Conservation (phyloP, 805 yeast species). For the Ogataea dorogensis region DNA sequence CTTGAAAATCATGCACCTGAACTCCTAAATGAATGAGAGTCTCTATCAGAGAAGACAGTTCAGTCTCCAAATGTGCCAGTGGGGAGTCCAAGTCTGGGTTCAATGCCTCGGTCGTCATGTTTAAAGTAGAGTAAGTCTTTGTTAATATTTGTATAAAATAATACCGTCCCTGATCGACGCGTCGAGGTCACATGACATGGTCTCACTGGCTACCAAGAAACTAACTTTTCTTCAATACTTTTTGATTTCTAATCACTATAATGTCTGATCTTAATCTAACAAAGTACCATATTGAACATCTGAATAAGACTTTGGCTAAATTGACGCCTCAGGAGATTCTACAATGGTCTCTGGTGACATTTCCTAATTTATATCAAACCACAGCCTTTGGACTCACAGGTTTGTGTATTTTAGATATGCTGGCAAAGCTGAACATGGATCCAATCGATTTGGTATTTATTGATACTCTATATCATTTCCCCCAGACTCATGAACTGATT, state of each 20-base stretch:
- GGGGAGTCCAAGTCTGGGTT: conserved; percentile 25
- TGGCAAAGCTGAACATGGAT: conserved; percentile 47
- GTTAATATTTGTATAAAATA: neutral
- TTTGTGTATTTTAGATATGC: conserved; percentile 79
- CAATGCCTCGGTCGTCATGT: conserved; percentile 34
- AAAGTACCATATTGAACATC: conserved; percentile 52
- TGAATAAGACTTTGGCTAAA: conserved; percentile 59
- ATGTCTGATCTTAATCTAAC: conserved; percentile 18
- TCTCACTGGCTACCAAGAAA: conserved; percentile 4
- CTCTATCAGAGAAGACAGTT: conserved; percentile 60
- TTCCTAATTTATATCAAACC: conserved; percentile 82
- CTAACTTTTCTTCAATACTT: neutral
- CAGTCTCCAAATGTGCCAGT: conserved; percentile 33
- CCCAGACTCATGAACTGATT: conserved; percentile 83
- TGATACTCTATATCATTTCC: conserved; percentile 91
- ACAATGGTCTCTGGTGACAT: conserved; percentile 78
- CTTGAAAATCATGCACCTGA: conserved; percentile 89
- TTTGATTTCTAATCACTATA: neutral
- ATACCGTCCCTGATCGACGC: conserved; percentile 5
- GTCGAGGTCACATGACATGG: conserved; percentile 12
- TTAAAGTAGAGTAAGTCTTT: neutral
- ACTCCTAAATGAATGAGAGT: conserved; percentile 88
- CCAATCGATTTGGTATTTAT: conserved; percentile 77
- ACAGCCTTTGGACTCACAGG: conserved; percentile 97
- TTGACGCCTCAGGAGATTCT: conserved; percentile 70